A percentile compares a stretch with the other conserved stretches of the same genome.
phyloP scores from a whole-genome alignment of 1,284 basidiomycete species.

The Fomitopsis pinicola region DNA sequence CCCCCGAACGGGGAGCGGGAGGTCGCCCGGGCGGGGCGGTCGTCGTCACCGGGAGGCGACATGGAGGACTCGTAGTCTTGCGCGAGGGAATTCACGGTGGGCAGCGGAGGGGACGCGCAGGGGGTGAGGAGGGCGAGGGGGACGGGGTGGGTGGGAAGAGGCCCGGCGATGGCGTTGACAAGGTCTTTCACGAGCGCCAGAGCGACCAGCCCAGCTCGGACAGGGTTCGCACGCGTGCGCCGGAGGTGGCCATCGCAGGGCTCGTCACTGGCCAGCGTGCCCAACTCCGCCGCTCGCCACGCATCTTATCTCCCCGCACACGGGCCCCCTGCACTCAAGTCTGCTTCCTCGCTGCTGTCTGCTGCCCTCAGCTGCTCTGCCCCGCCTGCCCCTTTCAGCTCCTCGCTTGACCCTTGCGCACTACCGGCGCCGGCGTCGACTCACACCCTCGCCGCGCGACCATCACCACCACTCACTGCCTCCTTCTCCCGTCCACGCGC shows the following conservation, averaged over 20 bases:
- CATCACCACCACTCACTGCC: constrained; percentile 1
- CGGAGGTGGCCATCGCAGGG: constrained; percentile 20
- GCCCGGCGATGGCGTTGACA: constrained; percentile 37
- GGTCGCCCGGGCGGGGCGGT: constrained; percentile 28
- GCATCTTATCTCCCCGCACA: constrained; percentile 18
- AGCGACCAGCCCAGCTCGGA: constrained; percentile 30
- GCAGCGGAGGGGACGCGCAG: constrained; percentile 1
- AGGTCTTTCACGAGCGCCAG: constrained; percentile 37
- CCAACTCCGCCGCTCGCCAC: constrained; percentile 24
- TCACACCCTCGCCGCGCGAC: background rate
- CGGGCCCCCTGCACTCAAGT: constrained; percentile 1
- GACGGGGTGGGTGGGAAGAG: constrained; percentile 28
- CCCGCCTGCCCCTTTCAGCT: background rate
- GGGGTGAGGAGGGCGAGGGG: constrained; percentile 16
- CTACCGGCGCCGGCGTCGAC: background rate
- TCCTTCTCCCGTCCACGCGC: background rate
- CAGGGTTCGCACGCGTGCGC: constrained; percentile 32
- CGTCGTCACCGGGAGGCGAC: constrained; percentile 25
- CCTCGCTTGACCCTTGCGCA: background rate
- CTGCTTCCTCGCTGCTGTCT: background rate
- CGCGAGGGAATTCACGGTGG: constrained; percentile 42
- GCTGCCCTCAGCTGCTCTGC: background rate
- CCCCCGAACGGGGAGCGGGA: constrained; percentile 27
- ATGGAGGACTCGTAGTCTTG: constrained; percentile 24
- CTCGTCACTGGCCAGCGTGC: constrained; percentile 27